Percentiles rank a stretch among this genome's conserved stretches.
Evolutionary conservation across 805 yeast species (phyloP).

Genomic region (Metahyphopichia silvanorum): DNA sequence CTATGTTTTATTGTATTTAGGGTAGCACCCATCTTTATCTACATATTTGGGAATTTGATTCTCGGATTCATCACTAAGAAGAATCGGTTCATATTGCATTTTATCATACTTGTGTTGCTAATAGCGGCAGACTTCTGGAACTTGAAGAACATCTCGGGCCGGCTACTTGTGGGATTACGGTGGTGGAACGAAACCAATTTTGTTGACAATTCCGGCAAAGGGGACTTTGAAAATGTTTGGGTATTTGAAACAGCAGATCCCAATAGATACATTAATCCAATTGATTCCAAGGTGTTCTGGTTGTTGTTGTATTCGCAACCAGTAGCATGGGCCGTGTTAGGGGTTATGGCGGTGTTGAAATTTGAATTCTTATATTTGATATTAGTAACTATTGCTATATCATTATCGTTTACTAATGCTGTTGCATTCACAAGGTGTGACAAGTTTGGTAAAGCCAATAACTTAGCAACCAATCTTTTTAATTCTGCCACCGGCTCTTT

Average conservation of each 20-base stretch:
- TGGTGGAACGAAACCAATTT: constrained; percentile 88
- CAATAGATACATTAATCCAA: constrained; percentile 71
- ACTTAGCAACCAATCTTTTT: constrained; percentile 55
- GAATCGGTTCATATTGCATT: constrained; percentile 65
- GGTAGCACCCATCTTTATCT: constrained; percentile 58
- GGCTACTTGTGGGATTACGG: constrained; percentile 83
- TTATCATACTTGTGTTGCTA: constrained; percentile 71
- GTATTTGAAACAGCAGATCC: constrained; percentile 86
- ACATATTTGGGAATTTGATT: constrained; percentile 68
- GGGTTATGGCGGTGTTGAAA: constrained; percentile 72
- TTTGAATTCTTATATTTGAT: constrained; percentile 67
- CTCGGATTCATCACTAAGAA: constrained; percentile 39
- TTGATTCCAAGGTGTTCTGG: constrained; percentile 92
- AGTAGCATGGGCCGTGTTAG: constrained; percentile 69
- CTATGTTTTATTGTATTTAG: constrained; percentile 62
- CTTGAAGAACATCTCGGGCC: constrained; percentile 85
- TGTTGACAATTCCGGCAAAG: constrained; percentile 46
- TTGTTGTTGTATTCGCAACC: constrained; percentile 72
- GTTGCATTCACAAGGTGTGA: constrained; percentile 91
- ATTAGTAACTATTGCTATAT: constrained; percentile 63
- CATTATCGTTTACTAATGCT: constrained; percentile 76
- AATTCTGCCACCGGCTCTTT: constrained; percentile 49
- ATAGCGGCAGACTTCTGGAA: constrained; percentile 93
- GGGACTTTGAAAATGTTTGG: constrained; percentile 66
- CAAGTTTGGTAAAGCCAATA: constrained; percentile 82